Conservation (phyloP, 176 grass and related monocot species). For the Phoenix dactylifera region DNA sequence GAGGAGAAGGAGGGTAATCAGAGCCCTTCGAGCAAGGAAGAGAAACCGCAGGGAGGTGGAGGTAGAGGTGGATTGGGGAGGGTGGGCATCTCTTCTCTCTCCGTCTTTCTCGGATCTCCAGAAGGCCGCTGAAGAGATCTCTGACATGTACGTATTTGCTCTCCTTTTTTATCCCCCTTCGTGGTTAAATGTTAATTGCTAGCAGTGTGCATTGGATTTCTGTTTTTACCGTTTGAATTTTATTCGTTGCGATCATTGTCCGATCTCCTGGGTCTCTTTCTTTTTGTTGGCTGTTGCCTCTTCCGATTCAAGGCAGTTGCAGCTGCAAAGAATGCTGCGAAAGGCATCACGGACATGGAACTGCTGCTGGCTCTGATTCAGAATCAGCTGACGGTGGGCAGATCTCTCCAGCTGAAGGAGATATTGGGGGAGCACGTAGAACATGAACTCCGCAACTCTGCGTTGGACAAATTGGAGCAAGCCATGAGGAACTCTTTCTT, state of each 20-base stretch:
- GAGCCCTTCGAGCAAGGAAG: background rate
- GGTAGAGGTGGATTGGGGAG: conserved; percentile 64
- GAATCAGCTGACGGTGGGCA: background rate
- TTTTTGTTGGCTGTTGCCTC: background rate
- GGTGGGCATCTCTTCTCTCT: conserved; percentile 54
- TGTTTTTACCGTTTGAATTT: background rate
- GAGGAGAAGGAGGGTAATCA: conserved; percentile 4
- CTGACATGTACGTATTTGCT: conserved; percentile 40
- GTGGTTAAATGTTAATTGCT: too few species aligned
- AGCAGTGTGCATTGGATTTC: too few species aligned
- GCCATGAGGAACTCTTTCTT: conserved; percentile 86
- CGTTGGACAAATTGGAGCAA: conserved; percentile 68
- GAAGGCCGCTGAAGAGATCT: conserved; percentile 64
- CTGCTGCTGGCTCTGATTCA: conserved; percentile 19
- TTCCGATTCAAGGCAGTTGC: conserved; percentile 70
- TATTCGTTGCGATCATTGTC: too few species aligned
- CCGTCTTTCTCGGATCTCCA: conserved; percentile 77
- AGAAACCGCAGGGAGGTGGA: conserved; percentile 2
- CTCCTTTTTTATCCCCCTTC: background rate
- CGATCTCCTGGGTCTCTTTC: background rate
- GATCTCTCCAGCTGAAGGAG: conserved; percentile 15
- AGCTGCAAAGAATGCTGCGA: conserved; percentile 64
- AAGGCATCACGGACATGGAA: conserved; percentile 46
- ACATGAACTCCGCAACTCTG: conserved; percentile 31
- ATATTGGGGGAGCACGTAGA: conserved; percentile 15